These are phyloP conservation scores for Arbutus unedo DNA, from an alignment of 148 eudicot genomes.

Conservation along the genomic window DNA sequence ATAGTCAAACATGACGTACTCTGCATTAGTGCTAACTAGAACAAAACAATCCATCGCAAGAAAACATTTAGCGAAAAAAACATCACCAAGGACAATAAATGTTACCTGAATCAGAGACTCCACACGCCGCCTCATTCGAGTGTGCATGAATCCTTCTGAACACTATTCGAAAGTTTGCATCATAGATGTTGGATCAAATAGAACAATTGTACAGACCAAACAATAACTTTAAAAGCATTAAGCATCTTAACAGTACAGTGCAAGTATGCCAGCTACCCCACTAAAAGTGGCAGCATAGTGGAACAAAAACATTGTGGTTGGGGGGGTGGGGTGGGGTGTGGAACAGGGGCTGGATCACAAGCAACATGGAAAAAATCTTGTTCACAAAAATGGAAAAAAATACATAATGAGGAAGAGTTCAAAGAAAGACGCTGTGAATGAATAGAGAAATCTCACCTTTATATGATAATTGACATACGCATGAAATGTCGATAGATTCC, in stretches of 20 bases:
- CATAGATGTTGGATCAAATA: constrained; percentile 3
- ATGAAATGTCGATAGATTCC: constrained; percentile 86
- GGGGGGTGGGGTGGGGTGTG: too few species aligned
- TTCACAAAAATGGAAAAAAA: neutral
- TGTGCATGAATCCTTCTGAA: constrained; percentile 98
- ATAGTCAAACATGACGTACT: neutral
- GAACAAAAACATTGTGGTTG: too few species aligned
- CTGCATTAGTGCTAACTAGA: neutral
- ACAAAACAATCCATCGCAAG: neutral
- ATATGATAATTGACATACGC: constrained; percentile 95
- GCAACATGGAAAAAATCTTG: neutral
- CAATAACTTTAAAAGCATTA: neutral
- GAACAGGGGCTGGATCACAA: neutral
- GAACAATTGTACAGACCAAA: neutral
- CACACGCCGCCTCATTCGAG: constrained; percentile 98
- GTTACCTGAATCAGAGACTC: constrained; percentile 91
- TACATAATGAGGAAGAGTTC: neutral
- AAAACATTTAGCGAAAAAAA: neutral
- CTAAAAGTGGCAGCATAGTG: neutral
- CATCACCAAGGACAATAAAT: constrained; percentile 10
- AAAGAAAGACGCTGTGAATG: neutral
- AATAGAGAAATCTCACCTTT: constrained; percentile 56
- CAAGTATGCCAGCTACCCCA: constrained; percentile 7
- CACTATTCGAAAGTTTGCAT: constrained; percentile 47
- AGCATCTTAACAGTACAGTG: neutral